Conservation (phyloP, 768 basidiomycete species). For the Kockovaella imperatae region DNA sequence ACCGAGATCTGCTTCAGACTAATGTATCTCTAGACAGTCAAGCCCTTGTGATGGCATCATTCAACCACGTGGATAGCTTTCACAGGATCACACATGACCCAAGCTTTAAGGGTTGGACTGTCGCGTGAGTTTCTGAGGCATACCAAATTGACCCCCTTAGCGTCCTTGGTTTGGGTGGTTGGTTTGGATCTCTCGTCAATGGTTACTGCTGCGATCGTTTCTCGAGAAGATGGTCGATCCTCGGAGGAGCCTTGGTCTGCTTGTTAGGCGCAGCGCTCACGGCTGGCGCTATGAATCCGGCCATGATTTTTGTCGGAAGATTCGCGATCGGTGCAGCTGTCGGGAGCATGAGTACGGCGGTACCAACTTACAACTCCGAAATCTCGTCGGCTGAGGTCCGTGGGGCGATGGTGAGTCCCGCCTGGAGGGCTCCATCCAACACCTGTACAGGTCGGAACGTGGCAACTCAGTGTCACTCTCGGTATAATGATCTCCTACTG, state of each 20-base stretch:
- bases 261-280: background rate
- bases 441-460: no score
- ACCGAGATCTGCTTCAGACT: no score
- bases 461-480: no score
- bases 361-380: no score
- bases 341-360: conserved; percentile 1
- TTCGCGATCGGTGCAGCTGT: conserved; percentile 6
- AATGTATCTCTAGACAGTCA: conserved; percentile 10
- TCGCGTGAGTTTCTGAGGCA: background rate
- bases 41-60: conserved; percentile 4
- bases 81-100: background rate
- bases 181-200: background rate
- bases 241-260: conserved; percentile 1
- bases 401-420: no score
- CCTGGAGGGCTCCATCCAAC: no score
- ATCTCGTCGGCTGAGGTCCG: no score
- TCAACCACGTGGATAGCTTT: background rate
- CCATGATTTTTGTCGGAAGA: background rate
- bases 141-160: background rate
- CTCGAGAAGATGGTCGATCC: conserved; percentile 1
- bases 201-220: conserved; percentile 4
- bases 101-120: conserved; percentile 4
- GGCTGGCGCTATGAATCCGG: background rate
- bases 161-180: background rate
- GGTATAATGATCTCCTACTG: no score